Conservation (phyloP, 768 basidiomycete species). For the Psilocybe subaeruginosa region DNA sequence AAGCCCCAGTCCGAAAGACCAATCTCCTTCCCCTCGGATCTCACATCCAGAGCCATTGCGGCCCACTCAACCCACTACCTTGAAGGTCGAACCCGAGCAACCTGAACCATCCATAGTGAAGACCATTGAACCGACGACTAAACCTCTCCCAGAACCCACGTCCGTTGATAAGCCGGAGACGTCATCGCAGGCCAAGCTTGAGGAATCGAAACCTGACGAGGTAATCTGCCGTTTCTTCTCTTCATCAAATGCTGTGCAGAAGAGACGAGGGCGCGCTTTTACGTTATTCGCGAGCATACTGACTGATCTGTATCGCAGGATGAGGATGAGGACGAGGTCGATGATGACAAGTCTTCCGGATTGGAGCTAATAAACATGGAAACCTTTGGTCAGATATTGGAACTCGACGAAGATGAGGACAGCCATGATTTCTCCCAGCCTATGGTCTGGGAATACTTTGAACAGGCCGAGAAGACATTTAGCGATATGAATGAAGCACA, state of each 20-base stretch:
- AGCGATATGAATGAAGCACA: slow-evolving; percentile 74
- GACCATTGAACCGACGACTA: slow-evolving; percentile 4
- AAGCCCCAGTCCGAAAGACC: slow-evolving; percentile 14
- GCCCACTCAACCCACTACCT: slow-evolving; percentile 7
- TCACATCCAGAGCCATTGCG: slow-evolving; percentile 12
- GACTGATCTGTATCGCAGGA: background rate
- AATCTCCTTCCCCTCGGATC: slow-evolving; percentile 13
- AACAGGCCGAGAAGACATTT: slow-evolving; percentile 80
- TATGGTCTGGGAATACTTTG: slow-evolving; percentile 83
- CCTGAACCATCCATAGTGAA: slow-evolving; percentile 4
- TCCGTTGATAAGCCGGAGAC: background rate
- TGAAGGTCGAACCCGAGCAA: slow-evolving; percentile 11
- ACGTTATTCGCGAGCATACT: background rate
- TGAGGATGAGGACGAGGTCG: background rate
- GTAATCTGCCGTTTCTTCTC: background rate
- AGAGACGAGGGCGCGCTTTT: background rate
- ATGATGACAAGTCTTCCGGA: slow-evolving; percentile 14
- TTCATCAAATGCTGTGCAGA: background rate
- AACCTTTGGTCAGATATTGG: slow-evolving; percentile 84
- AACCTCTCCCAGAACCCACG: slow-evolving; percentile 6
- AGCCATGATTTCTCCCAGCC: slow-evolving; percentile 70
- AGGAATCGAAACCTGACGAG: slow-evolving; percentile 14
- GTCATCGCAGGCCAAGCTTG: slow-evolving; percentile 2
- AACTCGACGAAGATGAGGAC: slow-evolving; percentile 85
- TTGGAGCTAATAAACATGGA: slow-evolving; percentile 70